Conservation (phyloP, 2,329 filamentous ascomycete genomes). For the Exophiala mesophila region DNA sequence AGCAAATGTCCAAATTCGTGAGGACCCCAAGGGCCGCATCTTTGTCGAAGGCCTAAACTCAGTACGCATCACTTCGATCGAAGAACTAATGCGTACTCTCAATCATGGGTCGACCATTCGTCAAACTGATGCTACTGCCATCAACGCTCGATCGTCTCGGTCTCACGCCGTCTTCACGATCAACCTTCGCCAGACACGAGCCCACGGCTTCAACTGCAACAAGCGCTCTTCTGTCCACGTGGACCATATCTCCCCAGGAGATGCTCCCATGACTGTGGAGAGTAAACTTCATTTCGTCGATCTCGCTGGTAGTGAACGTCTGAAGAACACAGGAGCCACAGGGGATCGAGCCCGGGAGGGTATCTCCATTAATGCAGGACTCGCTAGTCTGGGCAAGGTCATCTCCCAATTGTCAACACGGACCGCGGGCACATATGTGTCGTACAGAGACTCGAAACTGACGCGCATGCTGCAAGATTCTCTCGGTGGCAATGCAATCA, state of each 20-base stretch:
- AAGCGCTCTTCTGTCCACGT: slow-evolving; percentile 84
- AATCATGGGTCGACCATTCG: slow-evolving; percentile 91
- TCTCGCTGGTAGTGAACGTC: slow-evolving; percentile 87
- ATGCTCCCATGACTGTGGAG: slow-evolving; percentile 75
- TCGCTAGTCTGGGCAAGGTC: slow-evolving; percentile 93
- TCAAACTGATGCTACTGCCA: slow-evolving; percentile 93
- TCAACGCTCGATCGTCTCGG: slow-evolving; percentile 95
- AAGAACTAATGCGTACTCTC: slow-evolving; percentile 82
- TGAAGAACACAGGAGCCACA: slow-evolving; percentile 95
- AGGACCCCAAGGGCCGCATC: slow-evolving; percentile 92
- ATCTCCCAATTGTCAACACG: slow-evolving; percentile 95
- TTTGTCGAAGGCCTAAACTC: slow-evolving; percentile 85
- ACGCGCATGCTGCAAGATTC: slow-evolving; percentile 95
- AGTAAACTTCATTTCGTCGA: slow-evolving; percentile 99
- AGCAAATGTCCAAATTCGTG: slow-evolving; percentile 78
- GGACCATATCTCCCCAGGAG: slow-evolving; percentile 66
- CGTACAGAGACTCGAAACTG: slow-evolving; percentile 95
- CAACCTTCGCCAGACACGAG: slow-evolving; percentile 63
- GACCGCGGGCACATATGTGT: slow-evolving; percentile 81
- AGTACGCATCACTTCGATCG: slow-evolving; percentile 81
- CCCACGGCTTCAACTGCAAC: slow-evolving; percentile 67
- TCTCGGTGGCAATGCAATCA: slow-evolving; percentile 92
- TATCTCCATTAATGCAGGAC: slow-evolving; percentile 94
- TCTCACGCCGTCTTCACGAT: slow-evolving; percentile 97
- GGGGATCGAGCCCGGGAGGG: slow-evolving; percentile 92